Evolutionary conservation across 2,329 filamentous ascomycete species (phyloP).

Genomic region (Ambrosiella beaveri): DNA sequence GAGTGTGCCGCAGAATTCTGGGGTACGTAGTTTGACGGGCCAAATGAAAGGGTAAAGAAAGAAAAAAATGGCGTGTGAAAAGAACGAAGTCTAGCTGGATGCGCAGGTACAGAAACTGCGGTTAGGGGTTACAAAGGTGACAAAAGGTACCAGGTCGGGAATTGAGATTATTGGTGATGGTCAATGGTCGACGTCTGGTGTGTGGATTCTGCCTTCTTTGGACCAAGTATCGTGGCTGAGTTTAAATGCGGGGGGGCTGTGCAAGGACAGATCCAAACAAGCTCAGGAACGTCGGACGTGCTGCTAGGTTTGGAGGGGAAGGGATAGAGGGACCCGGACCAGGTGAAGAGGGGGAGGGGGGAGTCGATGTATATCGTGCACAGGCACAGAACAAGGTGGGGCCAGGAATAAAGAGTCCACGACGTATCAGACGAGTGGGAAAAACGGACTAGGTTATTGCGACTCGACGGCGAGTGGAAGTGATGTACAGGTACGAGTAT

Average conservation of each 20-base stretch:
- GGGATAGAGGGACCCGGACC: background rate
- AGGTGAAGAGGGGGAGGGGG: background rate
- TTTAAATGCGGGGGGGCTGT: constrained; percentile 3
- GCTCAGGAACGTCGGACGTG: constrained; percentile 2
- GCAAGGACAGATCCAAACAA: constrained; percentile 6
- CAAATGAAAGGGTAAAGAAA: no score
- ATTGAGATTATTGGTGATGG: background rate
- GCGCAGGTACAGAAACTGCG: background rate
- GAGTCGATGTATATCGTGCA: background rate
- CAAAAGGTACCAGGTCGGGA: background rate
- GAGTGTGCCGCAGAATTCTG: no score
- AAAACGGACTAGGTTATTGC: no score
- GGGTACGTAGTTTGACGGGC: no score
- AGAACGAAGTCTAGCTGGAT: background rate
- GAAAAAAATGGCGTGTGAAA: background rate
- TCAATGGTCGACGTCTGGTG: background rate
- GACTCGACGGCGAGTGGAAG: no score
- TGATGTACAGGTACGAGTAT: no score
- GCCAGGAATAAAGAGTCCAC: background rate
- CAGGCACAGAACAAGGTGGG: constrained; percentile 1
- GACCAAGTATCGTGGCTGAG: constrained; percentile 8
- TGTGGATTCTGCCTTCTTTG: background rate
- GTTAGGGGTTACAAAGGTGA: background rate
- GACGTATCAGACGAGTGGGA: no score
- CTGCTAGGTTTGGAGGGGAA: background rate